These are phyloP conservation scores for Microglena sp. DNA, from an alignment of 139 green algal species.

Conservation along the genomic window DNA sequence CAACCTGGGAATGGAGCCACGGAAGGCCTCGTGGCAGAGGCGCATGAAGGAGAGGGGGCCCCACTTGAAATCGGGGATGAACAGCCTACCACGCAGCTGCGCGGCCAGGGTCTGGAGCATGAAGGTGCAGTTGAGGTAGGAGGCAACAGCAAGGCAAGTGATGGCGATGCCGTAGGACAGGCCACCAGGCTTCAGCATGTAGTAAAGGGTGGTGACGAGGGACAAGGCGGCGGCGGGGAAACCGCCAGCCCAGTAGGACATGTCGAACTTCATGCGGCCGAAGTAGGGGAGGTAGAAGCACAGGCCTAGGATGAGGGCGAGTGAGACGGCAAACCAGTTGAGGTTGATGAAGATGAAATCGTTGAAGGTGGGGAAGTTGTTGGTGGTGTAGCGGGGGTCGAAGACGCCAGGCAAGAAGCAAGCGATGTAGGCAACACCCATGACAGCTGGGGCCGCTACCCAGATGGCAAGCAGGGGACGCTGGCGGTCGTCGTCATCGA, in stretches of 20 bases:
- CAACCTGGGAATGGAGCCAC: slow-evolving; percentile 5
- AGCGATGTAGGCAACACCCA: slow-evolving; percentile 24
- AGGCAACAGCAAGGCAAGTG: slow-evolving; percentile 15
- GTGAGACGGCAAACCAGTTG: slow-evolving; percentile 15
- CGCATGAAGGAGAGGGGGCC: slow-evolving; percentile 19
- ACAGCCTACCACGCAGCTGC: slow-evolving; percentile 5
- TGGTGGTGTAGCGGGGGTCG: no score
- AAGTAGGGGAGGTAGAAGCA: slow-evolving; percentile 3
- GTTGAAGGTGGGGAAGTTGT: slow-evolving; percentile 5
- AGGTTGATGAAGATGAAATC: slow-evolving; percentile 35
- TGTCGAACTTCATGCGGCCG: neutral
- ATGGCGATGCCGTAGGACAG: slow-evolving; percentile 19
- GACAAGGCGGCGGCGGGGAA: slow-evolving; percentile 33
- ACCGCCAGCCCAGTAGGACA: slow-evolving; percentile 20
- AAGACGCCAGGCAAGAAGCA: slow-evolving; percentile 11
- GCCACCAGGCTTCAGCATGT: slow-evolving; percentile 19
- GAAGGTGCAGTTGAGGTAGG: slow-evolving; percentile 18
- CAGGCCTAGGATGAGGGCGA: slow-evolving; percentile 3
- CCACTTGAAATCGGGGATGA: slow-evolving; percentile 24
- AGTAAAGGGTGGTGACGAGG: slow-evolving; percentile 27
- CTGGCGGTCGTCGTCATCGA: slow-evolving; percentile 19
- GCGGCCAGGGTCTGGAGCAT: slow-evolving; percentile 12
- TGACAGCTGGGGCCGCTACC: slow-evolving; percentile 36
- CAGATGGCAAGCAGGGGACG: slow-evolving; percentile 29
- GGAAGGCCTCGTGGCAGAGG: slow-evolving; percentile 26